Percentiles rank a stretch among this genome's conserved stretches.
Conservation (phyloP, 192 early-diverging fungal species). For the Rhizophagus clarus region DNA sequence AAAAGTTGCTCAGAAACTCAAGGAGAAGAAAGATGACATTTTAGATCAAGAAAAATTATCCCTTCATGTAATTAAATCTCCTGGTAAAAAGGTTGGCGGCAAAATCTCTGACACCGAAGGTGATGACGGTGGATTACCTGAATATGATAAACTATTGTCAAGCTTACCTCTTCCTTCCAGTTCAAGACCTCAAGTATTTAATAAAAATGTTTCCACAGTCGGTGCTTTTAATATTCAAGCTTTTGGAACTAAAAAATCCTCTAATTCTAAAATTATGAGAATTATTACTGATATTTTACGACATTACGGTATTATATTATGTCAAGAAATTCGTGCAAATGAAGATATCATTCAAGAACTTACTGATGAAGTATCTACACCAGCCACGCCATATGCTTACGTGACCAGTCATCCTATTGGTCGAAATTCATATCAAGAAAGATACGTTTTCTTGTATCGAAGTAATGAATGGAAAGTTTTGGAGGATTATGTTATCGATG, state of each 20-base stretch:
- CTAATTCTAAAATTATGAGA: slow-evolving; percentile 6
- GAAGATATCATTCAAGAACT: slow-evolving; percentile 17
- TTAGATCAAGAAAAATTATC: neutral
- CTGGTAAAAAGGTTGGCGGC: neutral
- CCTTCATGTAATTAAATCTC: neutral
- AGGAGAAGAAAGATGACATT: neutral
- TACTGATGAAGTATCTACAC: neutral
- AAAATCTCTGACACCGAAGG: neutral
- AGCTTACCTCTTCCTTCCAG: slow-evolving; percentile 14
- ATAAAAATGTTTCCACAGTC: slow-evolving; percentile 15
- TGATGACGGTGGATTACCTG: neutral
- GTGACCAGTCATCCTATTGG: slow-evolving; percentile 28
- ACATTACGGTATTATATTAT: slow-evolving; percentile 27
- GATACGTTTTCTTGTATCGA: slow-evolving; percentile 28
- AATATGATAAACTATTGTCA: neutral
- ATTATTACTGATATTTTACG: slow-evolving; percentile 29
- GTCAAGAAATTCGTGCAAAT: slow-evolving; percentile 28
- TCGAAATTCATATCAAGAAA: slow-evolving; percentile 24
- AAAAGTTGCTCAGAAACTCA: neutral
- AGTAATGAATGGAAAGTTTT: slow-evolving; percentile 27
- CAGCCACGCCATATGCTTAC: slow-evolving; percentile 19
- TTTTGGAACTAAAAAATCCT: slow-evolving; percentile 26
- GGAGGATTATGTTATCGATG: slow-evolving; percentile 29
- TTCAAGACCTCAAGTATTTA: neutral
- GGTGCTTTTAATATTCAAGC: slow-evolving; percentile 32